Evolutionary conservation across 495 filamentous ascomycete species (phyloP).

Genomic region (Aspergillus conjunctus): DNA sequence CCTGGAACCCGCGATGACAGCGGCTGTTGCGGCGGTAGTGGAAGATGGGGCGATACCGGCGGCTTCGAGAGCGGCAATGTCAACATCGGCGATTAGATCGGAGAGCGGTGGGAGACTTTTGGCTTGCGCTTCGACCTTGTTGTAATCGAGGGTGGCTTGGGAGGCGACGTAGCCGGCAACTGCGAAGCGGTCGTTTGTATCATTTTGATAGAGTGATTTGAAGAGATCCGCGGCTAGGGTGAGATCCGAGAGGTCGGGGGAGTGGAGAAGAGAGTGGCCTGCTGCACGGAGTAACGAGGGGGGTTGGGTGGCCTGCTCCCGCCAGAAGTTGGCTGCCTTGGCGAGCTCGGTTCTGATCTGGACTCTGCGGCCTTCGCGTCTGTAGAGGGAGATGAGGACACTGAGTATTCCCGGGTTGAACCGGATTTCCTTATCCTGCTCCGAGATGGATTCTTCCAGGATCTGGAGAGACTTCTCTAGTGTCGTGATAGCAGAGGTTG

Average conservation of each 20-base stretch:
- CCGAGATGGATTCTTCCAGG: constrained; percentile 66
- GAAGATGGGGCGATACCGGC: constrained; percentile 70
- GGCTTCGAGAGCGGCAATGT: constrained; percentile 69
- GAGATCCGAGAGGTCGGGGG: constrained; percentile 65
- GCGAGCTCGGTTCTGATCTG: constrained; percentile 71
- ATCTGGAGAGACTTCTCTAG: constrained; percentile 73
- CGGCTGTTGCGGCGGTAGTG: constrained; percentile 37
- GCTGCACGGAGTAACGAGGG: constrained; percentile 74
- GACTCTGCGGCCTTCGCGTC: constrained; percentile 71
- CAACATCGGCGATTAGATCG: constrained; percentile 65
- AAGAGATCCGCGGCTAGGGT: constrained; percentile 74
- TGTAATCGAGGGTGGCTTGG: constrained; percentile 66
- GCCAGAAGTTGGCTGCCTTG: constrained; percentile 85
- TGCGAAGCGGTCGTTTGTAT: constrained; percentile 64
- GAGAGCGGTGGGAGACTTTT: constrained; percentile 65
- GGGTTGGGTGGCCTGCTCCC: constrained; percentile 51
- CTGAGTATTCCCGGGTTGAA: constrained; percentile 86
- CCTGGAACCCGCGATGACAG: constrained; percentile 46
- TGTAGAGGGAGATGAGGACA: constrained; percentile 80
- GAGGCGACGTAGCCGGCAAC: constrained; percentile 84
- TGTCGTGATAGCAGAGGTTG: constrained; percentile 70
- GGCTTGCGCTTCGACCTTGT: constrained; percentile 60
- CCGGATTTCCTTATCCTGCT: constrained; percentile 66
- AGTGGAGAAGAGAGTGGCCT: constrained; percentile 76
- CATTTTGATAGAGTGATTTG: constrained; percentile 59